Percentiles rank a stretch among this genome's conserved stretches.
phyloP scores from a whole-genome alignment of 306 rosid genomes.

The Inga leiocalycina region DNA sequence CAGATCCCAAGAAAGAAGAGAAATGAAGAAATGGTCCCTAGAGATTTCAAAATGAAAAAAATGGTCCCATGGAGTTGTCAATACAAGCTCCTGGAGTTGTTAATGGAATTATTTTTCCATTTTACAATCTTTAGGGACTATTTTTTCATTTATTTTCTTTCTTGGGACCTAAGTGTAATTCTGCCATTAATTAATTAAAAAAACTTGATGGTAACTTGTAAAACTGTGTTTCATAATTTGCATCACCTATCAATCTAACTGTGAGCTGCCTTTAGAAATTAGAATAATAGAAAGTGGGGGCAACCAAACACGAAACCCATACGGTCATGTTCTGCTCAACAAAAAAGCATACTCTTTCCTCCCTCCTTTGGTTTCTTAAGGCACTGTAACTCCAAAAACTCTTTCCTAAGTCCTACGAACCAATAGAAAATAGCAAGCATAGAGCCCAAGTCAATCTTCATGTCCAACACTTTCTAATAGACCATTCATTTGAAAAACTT shows the following conservation, averaged over 20 bases:
- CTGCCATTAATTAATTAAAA: neutral
- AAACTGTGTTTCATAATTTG: conserved; percentile 26
- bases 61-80: too few relatives aligned
- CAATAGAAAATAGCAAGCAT: conserved; percentile 36
- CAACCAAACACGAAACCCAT: conserved; percentile 64
- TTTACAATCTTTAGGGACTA: too few relatives aligned
- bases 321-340: conserved; percentile 85
- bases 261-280: conserved; percentile 34
- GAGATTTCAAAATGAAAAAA: too few relatives aligned
- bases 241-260: conserved; percentile 47
- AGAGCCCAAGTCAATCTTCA: conserved; percentile 36
- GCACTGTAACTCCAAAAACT: conserved; percentile 36
- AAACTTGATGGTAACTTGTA: conserved; percentile 29
- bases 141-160: too few relatives aligned
- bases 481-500: conserved; percentile 32
- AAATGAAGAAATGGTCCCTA: too few relatives aligned
- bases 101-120: too few relatives aligned
- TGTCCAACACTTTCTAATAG: conserved; percentile 25
- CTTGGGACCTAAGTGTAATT: too few relatives aligned
- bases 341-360: conserved; percentile 20
- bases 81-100: too few relatives aligned
- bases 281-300: conserved; percentile 50
- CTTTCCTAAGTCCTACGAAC: conserved; percentile 18
- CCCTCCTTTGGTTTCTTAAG: conserved; percentile 38
- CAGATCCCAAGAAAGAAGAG: too few relatives aligned